Base-by-base conservation (phyloP, 2,329 filamentous ascomycete species). In the Paracoccidioides brasiliensis region DNA sequence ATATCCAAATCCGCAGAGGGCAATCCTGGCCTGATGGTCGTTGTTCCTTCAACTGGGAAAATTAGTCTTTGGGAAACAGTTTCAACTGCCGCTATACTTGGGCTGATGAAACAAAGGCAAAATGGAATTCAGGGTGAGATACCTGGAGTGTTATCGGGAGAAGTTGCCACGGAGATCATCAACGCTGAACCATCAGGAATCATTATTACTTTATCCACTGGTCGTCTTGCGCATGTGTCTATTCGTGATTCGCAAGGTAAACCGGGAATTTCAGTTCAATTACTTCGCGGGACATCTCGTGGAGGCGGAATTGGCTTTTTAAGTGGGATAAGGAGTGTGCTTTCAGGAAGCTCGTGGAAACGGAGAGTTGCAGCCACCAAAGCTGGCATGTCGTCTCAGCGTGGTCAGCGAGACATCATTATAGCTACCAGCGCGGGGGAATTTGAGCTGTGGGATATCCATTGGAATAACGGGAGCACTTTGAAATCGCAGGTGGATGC, bases 31-130 rank as follows among this genome's bases (percentile, higher is more conserved):
- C 78, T 98, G 41, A 82, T 98, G 33, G 80, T 96, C 41, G 79
- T 97, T 41, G 88, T 91, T 74, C 87, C 91, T 10, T 81, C 81
- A 15, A 90, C 79, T 51, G 93, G 93, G 53, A 90, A 85, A 69
- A 82, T 97, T 53, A 84, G 88, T 46, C 97, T 93, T 70, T 97
- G 93, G 90, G 93, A 97, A 68, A 94, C 89, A 42, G 87, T 97
- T 60, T 90, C 91, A 55, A 90, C 84, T 69, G 90, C 89, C 8
- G 87, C 90, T 42, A 89, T 88, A 0, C 78, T 94, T 55, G 88
- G 87, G 59, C 81, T 94, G 43, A 87, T 91, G 64, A 85, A 86
- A 61, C 86, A 94, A 67, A 86, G 88, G 64, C 83, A 86, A 61
- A 85, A 83, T 60, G 88, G 88, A 14, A 81, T 95, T 14, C 88